Evolutionary conservation across 2,329 filamentous ascomycete species (phyloP), one percentile per base, ranked within the genome.

Genomic region (Phialophora tarda): DNA sequence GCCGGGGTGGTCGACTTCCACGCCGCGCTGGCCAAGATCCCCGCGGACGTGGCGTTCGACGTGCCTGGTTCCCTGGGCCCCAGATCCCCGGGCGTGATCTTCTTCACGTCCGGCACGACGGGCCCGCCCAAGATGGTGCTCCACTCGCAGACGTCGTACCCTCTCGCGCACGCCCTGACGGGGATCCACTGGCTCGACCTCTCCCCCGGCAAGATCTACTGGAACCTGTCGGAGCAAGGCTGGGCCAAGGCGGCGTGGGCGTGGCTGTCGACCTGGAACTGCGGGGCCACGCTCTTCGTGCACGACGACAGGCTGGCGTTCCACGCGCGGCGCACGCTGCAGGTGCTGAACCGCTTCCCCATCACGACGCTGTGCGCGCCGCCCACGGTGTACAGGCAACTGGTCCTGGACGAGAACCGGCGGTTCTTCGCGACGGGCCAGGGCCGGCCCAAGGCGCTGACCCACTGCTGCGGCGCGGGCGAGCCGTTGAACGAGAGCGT

Each of bases 241-340:
- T 80, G 78, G 78, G 78, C 77, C 3, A 80, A 80, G 73, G 78
- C 78, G 48, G 77, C 76, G 7, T 80, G 78, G 78, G 64, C 78
- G 2, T 79, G 76, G 64, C 77, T 80, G 54, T 75, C 74, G 3
- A 71, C 78, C 0, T 80, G 78, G 77, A 80, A 78, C 59, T 78
- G 76, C 61, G 78, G 78, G 10, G 78, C 78, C 1, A 78, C 74
- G 1, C 74, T 80, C 5, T 80, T 80, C 66, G 73, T 80, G 23
- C 74, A 80, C 68, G 78, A 80, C 59, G 77, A 78, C 66, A 70
- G 77, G 8, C 63, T 71, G 23, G 60, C 78, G 1, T 80, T 80
- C 69, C 73, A 70, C 38, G 67, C 77, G 3, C 68, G 70, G 17
- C 66, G 69, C 0, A 75, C 76, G 4, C 65, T 80, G 4, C 70